Conservation (phyloP, 2,329 filamentous ascomycete species). For the Colletotrichum agaves region DNA sequence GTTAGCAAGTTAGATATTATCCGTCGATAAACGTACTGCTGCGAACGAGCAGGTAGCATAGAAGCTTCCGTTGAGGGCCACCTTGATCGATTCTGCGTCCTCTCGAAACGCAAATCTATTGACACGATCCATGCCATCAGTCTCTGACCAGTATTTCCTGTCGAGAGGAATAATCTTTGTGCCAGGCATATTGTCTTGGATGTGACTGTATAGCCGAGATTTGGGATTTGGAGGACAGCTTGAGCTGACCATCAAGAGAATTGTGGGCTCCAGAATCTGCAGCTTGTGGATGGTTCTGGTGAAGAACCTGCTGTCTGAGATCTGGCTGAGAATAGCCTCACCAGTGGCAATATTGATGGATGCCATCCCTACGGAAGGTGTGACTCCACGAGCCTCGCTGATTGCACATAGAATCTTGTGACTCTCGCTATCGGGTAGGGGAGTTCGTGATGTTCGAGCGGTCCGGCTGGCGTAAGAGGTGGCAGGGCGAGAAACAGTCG, state of each 20-base stretch:
- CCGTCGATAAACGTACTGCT: conserved; percentile 68
- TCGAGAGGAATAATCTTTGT: conserved; percentile 74
- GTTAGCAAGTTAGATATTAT: conserved; percentile 34
- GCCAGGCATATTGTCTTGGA: conserved; percentile 76
- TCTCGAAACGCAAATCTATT: conserved; percentile 81
- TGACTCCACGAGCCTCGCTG: conserved; percentile 86
- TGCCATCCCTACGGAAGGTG: conserved; percentile 84
- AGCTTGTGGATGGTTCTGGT: conserved; percentile 89
- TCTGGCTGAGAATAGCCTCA: conserved; percentile 87
- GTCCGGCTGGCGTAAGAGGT: conserved; percentile 55
- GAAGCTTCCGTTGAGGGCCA: conserved; percentile 84
- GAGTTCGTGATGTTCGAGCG: conserved; percentile 56
- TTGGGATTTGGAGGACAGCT: conserved; percentile 72
- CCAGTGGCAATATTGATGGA: conserved; percentile 89
- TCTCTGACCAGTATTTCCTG: conserved; percentile 86
- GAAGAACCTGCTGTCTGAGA: conserved; percentile 93
- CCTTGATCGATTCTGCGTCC: conserved; percentile 83
- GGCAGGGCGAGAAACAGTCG: conserved; percentile 44
- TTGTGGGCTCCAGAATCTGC: conserved; percentile 80
- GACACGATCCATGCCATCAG: conserved; percentile 79
- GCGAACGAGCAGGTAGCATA: conserved; percentile 88
- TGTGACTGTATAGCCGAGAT: conserved; percentile 78
- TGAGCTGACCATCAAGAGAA: conserved; percentile 81
- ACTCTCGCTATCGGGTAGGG: conserved; percentile 57
- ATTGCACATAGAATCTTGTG: conserved; percentile 89